A percentile compares a stretch with the other conserved stretches of the same genome.
Evolutionary conservation across 139 green algal species (phyloP).

Genomic region (Edaphochlamys debaryana): DNA sequence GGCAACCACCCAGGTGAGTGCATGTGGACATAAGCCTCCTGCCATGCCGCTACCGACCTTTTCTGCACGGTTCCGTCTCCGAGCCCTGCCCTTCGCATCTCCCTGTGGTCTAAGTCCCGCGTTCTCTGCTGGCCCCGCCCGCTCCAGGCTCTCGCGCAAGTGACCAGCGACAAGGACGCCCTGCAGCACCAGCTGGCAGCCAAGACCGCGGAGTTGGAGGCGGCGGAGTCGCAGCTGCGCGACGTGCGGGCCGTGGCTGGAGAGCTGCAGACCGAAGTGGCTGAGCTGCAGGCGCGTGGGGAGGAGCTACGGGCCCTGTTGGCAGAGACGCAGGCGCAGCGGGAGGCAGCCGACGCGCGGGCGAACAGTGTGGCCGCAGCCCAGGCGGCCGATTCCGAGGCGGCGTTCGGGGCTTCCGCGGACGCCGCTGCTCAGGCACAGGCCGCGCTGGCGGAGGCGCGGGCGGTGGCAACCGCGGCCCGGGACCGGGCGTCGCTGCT

Average conservation of each 20-base stretch:
- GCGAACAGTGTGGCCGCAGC: no score
- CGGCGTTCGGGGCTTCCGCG: not conserved
- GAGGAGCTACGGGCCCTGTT: not conserved
- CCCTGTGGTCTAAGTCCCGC: no score
- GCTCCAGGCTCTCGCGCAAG: no score
- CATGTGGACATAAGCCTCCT: no score
- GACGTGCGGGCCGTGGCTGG: not conserved
- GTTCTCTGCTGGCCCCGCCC: no score
- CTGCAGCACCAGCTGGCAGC: not conserved
- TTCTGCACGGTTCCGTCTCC: no score
- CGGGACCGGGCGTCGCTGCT: not conserved
- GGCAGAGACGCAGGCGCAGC: not conserved
- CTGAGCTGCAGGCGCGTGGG: not conserved
- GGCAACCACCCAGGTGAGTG: no score
- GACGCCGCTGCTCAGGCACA: not conserved
- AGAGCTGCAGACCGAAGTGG: not conserved
- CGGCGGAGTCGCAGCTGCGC: not conserved
- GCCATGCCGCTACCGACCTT: no score
- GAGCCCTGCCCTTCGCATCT: no score
- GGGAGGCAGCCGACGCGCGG: not conserved
- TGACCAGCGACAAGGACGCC: not conserved
- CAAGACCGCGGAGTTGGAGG: not conserved
- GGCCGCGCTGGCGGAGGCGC: not conserved
- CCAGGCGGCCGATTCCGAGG: no score
- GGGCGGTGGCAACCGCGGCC: not conserved